Evolutionary conservation across 257 asterid species (phyloP).

Genomic region (Solanum arcanum): DNA sequence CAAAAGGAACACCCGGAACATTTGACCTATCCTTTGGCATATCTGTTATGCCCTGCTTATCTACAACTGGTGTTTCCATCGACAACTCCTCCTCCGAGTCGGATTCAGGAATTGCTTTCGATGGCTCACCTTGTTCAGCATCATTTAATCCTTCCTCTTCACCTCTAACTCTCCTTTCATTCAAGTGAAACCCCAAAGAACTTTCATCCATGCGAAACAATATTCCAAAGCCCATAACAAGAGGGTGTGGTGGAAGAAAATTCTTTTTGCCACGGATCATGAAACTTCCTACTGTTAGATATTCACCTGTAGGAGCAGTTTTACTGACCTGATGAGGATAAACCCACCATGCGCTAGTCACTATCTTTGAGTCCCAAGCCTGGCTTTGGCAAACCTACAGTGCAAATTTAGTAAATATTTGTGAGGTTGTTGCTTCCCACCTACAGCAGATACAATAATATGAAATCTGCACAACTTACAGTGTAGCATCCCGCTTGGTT

Average conservation of each 20-base stretch:
- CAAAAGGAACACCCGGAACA: conserved; percentile 13
- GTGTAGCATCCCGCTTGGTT: conserved; percentile 97
- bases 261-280: conserved; percentile 98
- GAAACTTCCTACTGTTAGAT: conserved; percentile 98
- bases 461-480: conserved; percentile 31
- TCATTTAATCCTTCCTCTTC: conserved; percentile 80
- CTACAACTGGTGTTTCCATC: conserved; percentile 25
- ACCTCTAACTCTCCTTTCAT: conserved; percentile 95
- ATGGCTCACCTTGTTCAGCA: conserved; percentile 41
- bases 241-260: conserved; percentile 95
- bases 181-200: conserved; percentile 94
- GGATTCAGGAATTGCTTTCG: conserved; percentile 54
- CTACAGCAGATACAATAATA: background rate
- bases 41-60: conserved; percentile 21
- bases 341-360: conserved; percentile 99
- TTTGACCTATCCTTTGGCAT: conserved; percentile 16
- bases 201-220: conserved; percentile 94
- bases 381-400: conserved; percentile 93
- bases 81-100: conserved; percentile 56
- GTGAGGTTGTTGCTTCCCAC: background rate
- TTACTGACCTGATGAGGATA: conserved; percentile 94
- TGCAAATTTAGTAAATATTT: background rate
- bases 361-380: conserved; percentile 98
- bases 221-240: conserved; percentile 94
- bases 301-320: conserved; percentile 98